Evolutionary conservation across 2,329 filamentous ascomycete species (phyloP), one percentile per base, ranked within the genome.

Genomic region (Emergomyces pasteurianus): DNA sequence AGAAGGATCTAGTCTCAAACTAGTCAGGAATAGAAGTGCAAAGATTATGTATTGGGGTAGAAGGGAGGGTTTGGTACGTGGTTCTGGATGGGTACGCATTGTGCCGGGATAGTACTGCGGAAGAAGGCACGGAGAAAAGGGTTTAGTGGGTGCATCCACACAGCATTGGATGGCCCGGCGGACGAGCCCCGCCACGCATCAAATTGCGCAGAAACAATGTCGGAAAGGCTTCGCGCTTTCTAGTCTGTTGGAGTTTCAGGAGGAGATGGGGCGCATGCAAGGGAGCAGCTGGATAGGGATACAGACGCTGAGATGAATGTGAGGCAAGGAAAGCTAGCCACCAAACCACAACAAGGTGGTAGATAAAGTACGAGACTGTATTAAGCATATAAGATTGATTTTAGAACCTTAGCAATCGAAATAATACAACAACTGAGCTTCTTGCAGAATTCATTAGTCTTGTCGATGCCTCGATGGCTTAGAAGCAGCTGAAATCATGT

Each of bases 41-140:
- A 49, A 47, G n/a, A 38, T 28, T 16, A 23, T 23, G 23, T 43
- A 49, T 26, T 49, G 16, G 23, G 23, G 46, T 1, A 36, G 2
- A 36, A 46, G 47, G 28, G 57, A 58, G 49, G 46, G 36, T 43
- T 31, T 66, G 70, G 68, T 79, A 86, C 84, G 80, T 97, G 90
- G 75, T 95, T 90, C 75, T 94, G 88, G 66, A 91, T 83, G 60
- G 94, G 92, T 65, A 87, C 85, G 81, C 94, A 97, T 86, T 97
- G 92, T 70, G 88, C 81, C 68, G 89, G 88, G 73, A 96, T 83
- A 75, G 90, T 86, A 84, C 91, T 97, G 81, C 90, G 91, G 83
- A 96, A 96, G 86, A 99, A 97, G 82, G 92, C 91, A 81, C 89
- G 87, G 77, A 99, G 83, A 79, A 96, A 97, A 75, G 94, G 94